Base-by-base conservation (phyloP, 2,329 filamentous ascomycete species). In the Neonectria hederae region DNA sequence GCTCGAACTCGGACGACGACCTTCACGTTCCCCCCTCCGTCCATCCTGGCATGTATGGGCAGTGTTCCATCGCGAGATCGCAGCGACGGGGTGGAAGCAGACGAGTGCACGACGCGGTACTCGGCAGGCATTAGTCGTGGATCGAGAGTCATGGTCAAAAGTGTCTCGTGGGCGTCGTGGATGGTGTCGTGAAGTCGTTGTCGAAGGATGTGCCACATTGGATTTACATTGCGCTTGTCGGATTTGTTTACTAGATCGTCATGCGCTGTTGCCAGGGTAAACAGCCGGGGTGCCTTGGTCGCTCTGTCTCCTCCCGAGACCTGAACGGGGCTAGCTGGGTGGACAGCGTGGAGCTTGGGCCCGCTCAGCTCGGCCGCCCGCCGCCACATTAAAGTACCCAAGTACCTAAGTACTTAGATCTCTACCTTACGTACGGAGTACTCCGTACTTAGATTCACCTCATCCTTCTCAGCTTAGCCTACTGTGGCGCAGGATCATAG, bases 1-100 rank as follows among this genome's bases (percentile, higher is more conserved):
- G 88, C 92, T 74, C 92, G 84, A 60, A 95, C 92, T 76, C 92
- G 86, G 65, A 96, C 92, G 30, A 95, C 92, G 28, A 96, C 92
- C 72, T 89, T 87, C 64, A 96, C 92, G 79, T 96, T 96, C 62
- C 91, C 92, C 66, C 89, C 91, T 67, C 85, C 77, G 74, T 89
- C 83, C 83, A 86, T 85, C 76, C 82, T 84, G 71, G 82, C 82
- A 72, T 84, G 82, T 64, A 86, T 78, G 26, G 88, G 85, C 42
- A 89, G 79, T n/a, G 86, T 87, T 54, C 87, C 87, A 81, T 93
- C 90, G 76, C 89, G 87, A 42, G 91, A 91, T 65, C 92, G 87
- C 73, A 95, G 81, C 26, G 92, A 94, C 38, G 92, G 92, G 63
- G 91, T 94, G 59, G 92, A 94, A 53, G 92, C 92, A 59, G 88